These are phyloP conservation scores for Tetrahymena elliotti DNA, from an alignment of 73 alveolate genomes.

Conservation along the genomic window DNA sequence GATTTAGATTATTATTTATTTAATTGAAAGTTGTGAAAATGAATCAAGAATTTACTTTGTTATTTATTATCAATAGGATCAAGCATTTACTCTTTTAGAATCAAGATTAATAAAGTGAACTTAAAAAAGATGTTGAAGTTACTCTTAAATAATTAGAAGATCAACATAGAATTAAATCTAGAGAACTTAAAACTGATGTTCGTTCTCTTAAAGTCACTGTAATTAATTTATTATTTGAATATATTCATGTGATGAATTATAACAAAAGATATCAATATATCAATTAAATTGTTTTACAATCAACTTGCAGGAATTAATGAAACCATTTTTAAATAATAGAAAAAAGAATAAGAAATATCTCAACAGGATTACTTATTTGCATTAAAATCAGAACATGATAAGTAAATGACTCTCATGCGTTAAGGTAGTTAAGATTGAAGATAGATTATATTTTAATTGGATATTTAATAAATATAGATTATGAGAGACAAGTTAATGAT, in stretches of 20 bases:
- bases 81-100: conserved; percentile 88
- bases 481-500: conserved; percentile 89
- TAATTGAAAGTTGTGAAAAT: neutral
- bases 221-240: neutral
- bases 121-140: conserved; percentile 87
- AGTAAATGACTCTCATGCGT: conserved; percentile 79
- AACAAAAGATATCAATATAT: neutral
- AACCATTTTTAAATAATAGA: neutral
- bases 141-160: conserved; percentile 92
- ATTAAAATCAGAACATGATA: conserved; percentile 81
- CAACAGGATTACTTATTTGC: conserved; percentile 89
- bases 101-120: conserved; percentile 88
- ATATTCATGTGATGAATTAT: neutral
- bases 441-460: neutral
- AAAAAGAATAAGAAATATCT: conserved; percentile 90
- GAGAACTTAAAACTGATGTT: conserved; percentile 91
- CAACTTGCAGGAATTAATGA: neutral
- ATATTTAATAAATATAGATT: conserved; percentile 35
- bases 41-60: too few species aligned
- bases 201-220: conserved; percentile 72
- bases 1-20: neutral
- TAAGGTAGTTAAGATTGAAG: conserved; percentile 4
- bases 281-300: too few species aligned
- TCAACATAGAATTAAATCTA: conserved; percentile 87
- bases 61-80: conserved; percentile 54